These are phyloP conservation scores for Boechera retrofracta DNA, from an alignment of 345 rosid genomes.

Conservation along the genomic window DNA sequence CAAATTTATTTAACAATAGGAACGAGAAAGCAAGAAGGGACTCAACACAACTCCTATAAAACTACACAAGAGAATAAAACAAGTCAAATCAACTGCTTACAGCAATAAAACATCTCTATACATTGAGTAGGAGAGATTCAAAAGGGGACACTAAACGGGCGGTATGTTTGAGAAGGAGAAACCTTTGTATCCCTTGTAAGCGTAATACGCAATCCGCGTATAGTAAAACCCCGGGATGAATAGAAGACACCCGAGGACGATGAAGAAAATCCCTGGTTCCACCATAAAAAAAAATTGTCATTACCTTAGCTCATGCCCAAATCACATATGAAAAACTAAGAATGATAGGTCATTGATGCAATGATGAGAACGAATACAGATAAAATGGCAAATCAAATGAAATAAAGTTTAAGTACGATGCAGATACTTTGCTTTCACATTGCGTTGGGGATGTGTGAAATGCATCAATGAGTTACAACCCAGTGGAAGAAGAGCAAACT, in stretches of 20 bases:
- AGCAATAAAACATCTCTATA: conserved; percentile 38
- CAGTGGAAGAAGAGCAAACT: neutral
- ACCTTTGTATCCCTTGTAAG: conserved; percentile 95
- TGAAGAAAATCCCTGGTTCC: conserved; percentile 84
- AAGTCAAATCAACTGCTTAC: neutral
- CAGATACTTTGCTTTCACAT: conserved; percentile 1
- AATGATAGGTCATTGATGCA: conserved; percentile 18
- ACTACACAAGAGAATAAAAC: conserved; percentile 37
- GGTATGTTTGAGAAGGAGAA: conserved; percentile 96
- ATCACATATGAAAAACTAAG: conserved; percentile 1
- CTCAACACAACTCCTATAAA: conserved; percentile 15
- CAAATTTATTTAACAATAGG: conserved; percentile 32
- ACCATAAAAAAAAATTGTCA: conserved; percentile 13
- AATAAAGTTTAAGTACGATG: conserved; percentile 1
- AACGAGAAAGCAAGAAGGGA: conserved; percentile 22
- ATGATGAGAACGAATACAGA: neutral
- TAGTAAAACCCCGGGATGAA: conserved; percentile 95
- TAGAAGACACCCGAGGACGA: conserved; percentile 74
- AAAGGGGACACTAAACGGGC: conserved; percentile 56
- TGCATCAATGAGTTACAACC: neutral
- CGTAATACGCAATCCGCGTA: conserved; percentile 91
- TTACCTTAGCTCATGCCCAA: neutral
- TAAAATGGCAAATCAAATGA: neutral
- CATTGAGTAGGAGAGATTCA: conserved; percentile 23
- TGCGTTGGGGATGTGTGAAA: conserved; percentile 12